Base-by-base conservation (phyloP, 2,329 filamentous ascomycete species). In the Teratosphaeria gauchensis region DNA sequence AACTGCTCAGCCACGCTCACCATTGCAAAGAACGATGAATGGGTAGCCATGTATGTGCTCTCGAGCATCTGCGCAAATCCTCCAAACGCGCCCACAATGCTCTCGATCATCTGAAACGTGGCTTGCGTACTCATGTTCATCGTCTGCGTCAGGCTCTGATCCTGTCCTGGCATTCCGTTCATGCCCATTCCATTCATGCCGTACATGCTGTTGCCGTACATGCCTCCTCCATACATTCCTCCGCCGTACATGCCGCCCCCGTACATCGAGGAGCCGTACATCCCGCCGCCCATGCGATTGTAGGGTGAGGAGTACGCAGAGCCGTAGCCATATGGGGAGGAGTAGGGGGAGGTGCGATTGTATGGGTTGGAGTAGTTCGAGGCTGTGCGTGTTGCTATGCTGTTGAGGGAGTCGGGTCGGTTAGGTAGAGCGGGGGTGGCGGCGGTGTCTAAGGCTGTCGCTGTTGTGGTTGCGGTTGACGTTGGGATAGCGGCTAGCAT, bases 31-130 rank as follows among this genome's bases (percentile, higher is more conserved):
- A 99, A 99, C 57, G 90, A 96, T 5, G 92, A 96, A 75, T 99
- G 94, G 0, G 94, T 99, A 32, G 95, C 94, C 95, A 99, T 99
- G 69, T 96, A 99, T 11, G 94, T 97, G 78, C 94, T 97, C 77
- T 99, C 94, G 31, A 99, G 82, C 94, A 99, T 99, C 78, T 99
- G 94, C 12, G 95, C 90, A 72, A 99, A 97, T 0, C 95, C 94
- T 21, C 92, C 92, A 78, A 99, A 99, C 2, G 94, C 92, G 28
- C 90, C 90, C 14, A 99, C 94, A 59, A 99, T 89, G 66, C 92
- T 94, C 77, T 99, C 94, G 56, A 99, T 90, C 82, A 99, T 90
- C 79, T 97, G 94, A 71, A 99, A 99, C 0, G 94, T 99, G 11
- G 92, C 90, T 68, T 94, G 89, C 0, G 95, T 99, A 78, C 89